Base-by-base conservation (phyloP, 169 alveolate species). In the Neospora caninum region DNA sequence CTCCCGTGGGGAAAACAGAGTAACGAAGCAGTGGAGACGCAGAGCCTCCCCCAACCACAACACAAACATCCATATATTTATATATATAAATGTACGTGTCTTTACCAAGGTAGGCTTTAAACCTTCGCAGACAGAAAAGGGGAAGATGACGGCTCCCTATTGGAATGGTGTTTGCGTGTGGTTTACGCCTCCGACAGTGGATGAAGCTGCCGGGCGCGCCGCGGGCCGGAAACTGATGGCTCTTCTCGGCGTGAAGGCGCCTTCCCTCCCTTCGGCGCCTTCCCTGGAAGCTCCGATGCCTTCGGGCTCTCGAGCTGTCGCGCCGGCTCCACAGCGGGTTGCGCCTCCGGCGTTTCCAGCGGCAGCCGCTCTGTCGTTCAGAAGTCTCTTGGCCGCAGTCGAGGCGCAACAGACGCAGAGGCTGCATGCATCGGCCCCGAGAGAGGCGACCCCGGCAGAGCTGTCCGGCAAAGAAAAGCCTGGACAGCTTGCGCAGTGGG, bases 161-260 rank as follows among this genome's bases (percentile, higher is more conserved):
- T 64, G 31, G 4, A 10, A 1, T 22, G 4, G 73, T 29, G 25
- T 7, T 7, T 7, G 4, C 0, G 31, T 13, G 4, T 64, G 73
- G 4, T 7, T 64, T 27, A 10, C 73, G 25, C 4, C 31, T 64
- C 73, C 20, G 31, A 10, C 91, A 86, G 91, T 86, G 45, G 91
- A 86, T 39, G 91, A 58, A 53, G 91, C 36, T 6, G 45, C 49
- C n/a, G 91, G 91, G 53, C 91, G 91, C 80, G 80, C 49, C 29
- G 91, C 91, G 10, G 91, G 91, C 27, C 38, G 91, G 27, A 67
- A 49, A 45, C 91, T 86, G 29, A 67, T 86, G 43, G 49, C 91
- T 27, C 91, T 86, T 16, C 49, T 86, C 27, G 91, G 91, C 4
- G 91, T 86, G 36, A 67, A 20, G 67, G 67, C n/a, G 4, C 7